Evolutionary conservation across 352 stramenopile genomes (phyloP), one percentile per base, ranked within the genome.

Genomic region (Globisporangium echinulatum): DNA sequence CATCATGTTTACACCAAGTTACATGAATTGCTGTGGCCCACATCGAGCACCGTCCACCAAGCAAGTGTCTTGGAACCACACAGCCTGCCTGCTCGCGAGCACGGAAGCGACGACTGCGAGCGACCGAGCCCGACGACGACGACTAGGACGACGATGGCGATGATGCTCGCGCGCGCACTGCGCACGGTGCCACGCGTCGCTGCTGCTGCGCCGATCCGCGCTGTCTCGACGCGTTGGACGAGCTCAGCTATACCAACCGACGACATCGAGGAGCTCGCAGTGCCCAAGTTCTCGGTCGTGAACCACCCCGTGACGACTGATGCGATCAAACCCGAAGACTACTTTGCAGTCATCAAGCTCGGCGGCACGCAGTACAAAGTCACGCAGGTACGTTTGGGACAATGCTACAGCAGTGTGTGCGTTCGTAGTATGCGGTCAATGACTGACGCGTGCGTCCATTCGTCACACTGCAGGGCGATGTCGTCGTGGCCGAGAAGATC

Each of bases 281-380:
- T 49, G 37, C 69, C 79, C 19, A 75, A 75, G 64, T 88, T 79
- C 62, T 90, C 84, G 36, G 72, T 93, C 51, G 84, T 93, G 52
- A 70, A 86, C 60, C 84, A 93, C 74, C 77, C 75, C n/a, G 79
- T 90, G 52, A 85, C 77, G 7, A 71, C 79, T 8, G 78, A 85
- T 46, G 60, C 74, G 48, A 82, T 90, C 58, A 74, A 77, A 46
- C 75, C 80, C 5, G 74, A 86, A 49, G 84, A 91, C 61, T 88
- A 87, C 64, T 94, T 94, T 62, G 85, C 85, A 11, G 79, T 94
- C 36, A 68, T 94, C 58, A 94, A 94, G 71, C 73, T 94, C 43
- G 81, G 68, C 38, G 82, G 80, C 19, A 94, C 82, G 53, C 85
- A 94, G 69, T 94, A 92, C 73, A 94, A 94, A 70, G 82, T 94